phyloP scores from a whole-genome alignment of 768 basidiomycete species.

The Amyloporia xantha region DNA sequence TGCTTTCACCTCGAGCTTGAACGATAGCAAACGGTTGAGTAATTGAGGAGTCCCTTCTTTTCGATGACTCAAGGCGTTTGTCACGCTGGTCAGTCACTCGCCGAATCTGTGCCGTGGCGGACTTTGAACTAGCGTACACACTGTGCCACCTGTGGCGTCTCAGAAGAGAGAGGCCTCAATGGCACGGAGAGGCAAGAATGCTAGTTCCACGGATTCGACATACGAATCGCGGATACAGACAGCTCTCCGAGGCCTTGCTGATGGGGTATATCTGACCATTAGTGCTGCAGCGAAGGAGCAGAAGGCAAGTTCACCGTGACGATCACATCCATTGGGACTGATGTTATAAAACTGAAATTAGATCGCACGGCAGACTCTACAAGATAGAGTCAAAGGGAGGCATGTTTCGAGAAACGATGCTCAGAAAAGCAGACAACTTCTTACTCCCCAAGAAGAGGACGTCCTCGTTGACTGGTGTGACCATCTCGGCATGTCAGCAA shows the following conservation, averaged over 20 bases:
- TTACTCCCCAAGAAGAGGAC: constrained; percentile 12
- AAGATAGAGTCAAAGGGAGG: not conserved
- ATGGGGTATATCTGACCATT: not conserved
- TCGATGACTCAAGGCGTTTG: not conserved
- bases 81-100: not conserved
- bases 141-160: not conserved
- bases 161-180: no score
- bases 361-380: not conserved
- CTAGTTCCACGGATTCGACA: not conserved
- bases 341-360: not conserved
- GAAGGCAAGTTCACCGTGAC: not conserved
- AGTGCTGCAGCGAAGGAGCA: not conserved
- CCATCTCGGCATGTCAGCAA: constrained; percentile 6
- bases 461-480: constrained; percentile 17
- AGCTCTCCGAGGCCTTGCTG: not conserved
- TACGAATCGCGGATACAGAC: not conserved
- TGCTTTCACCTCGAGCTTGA: not conserved
- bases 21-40: not conserved
- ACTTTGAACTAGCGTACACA: not conserved
- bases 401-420: not conserved
- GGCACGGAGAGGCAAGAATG: not conserved
- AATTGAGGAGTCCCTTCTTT: not conserved
- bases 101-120: not conserved
- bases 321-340: not conserved
- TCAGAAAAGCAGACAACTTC: constrained; percentile 14